Percentiles rank a stretch among this genome's conserved stretches.
phyloP scores from a whole-genome alignment of 2,329 filamentous ascomycete species.

The Hypoxylon sp. region DNA sequence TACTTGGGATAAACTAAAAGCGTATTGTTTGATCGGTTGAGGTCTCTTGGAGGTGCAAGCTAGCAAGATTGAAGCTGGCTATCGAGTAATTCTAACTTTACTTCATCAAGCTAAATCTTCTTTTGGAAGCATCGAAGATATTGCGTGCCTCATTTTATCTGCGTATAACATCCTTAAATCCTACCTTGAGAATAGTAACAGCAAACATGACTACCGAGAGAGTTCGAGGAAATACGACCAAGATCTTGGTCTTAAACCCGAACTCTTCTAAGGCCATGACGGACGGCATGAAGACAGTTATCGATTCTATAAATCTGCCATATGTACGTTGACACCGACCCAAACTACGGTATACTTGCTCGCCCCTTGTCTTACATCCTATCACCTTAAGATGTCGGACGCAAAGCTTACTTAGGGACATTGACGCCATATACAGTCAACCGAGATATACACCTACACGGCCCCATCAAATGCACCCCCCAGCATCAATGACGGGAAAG shows the following conservation, averaged over 20 bases:
- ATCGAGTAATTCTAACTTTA: background rate
- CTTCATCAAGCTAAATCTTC: background rate
- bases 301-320: conserved; percentile 60
- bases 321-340: conserved; percentile 52
- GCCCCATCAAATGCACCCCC: conserved; percentile 73
- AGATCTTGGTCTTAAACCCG: conserved; percentile 81
- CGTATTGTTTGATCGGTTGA: background rate
- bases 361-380: background rate
- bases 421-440: conserved; percentile 59
- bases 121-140: background rate
- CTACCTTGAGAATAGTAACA: background rate
- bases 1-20: background rate
- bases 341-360: background rate
- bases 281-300: conserved; percentile 68
- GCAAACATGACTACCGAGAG: conserved; percentile 51
- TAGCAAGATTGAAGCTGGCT: background rate
- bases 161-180: background rate
- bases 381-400: background rate
- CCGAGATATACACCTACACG: conserved; percentile 75
- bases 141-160: background rate
- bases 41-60: background rate
- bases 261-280: conserved; percentile 85
- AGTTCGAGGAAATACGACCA: conserved; percentile 55
- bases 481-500: conserved; percentile 83
- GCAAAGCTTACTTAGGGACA: background rate